These are phyloP conservation scores for Cymodocea nodosa DNA, from an alignment of 116 monocot genomes.

Conservation along the genomic window DNA sequence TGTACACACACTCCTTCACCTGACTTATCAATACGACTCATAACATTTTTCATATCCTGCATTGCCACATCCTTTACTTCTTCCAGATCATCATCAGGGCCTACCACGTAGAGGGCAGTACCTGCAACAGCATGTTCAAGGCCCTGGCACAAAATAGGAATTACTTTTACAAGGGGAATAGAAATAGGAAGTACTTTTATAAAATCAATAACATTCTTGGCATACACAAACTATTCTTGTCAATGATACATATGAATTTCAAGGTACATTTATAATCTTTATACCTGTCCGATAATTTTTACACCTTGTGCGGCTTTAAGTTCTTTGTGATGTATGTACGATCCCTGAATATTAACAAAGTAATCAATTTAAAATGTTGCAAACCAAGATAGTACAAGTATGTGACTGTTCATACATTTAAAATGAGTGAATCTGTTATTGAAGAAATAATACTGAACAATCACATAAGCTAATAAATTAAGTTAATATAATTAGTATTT, in stretches of 20 bases:
- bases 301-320: slow-evolving; percentile 90
- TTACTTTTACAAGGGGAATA: background rate
- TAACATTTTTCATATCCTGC: slow-evolving; percentile 86
- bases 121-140: slow-evolving; percentile 97
- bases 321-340: slow-evolving; percentile 83
- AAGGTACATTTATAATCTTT: background rate
- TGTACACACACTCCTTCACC: slow-evolving; percentile 99
- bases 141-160: slow-evolving; percentile 34
- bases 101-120: slow-evolving; percentile 75
- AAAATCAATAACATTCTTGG: background rate
- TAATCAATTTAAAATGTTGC: background rate
- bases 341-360: slow-evolving; percentile 29
- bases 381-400: background rate
- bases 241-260: background rate
- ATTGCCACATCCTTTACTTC: slow-evolving; percentile 59
- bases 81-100: slow-evolving; percentile 67
- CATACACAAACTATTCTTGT: no score
- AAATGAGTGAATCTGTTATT: no score
- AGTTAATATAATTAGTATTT: no score
- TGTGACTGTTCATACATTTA: no score
- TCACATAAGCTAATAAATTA: no score
- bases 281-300: slow-evolving; percentile 87
- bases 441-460: no score
- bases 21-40: slow-evolving; percentile 77
- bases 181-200: background rate